A percentile compares a stretch with the other conserved stretches of the same genome.
Conservation (phyloP, 1,284 basidiomycete genomes). For the Sphagnurus paluster region DNA sequence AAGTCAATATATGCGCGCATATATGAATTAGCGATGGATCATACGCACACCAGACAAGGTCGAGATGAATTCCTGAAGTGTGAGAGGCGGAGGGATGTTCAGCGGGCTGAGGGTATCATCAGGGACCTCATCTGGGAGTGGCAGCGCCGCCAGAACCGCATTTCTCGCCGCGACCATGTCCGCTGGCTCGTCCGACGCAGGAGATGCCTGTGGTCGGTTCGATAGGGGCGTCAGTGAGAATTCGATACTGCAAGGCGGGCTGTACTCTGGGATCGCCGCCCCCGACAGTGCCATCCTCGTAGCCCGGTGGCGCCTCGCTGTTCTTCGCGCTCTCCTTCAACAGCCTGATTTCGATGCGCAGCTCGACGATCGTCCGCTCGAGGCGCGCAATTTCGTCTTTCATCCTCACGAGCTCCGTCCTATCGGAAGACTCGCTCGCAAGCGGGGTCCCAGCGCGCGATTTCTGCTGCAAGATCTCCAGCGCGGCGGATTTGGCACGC, state of each 20-base stretch:
- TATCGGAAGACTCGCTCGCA: conserved; percentile 18
- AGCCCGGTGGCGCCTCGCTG: conserved; percentile 21
- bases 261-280: conserved; percentile 6
- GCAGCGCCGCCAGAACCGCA: conserved; percentile 53
- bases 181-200: conserved; percentile 39
- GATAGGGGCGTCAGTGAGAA: no score
- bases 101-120: conserved; percentile 67
- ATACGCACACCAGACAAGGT: conserved; percentile 53
- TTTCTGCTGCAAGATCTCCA: conserved; percentile 45
- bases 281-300: conserved; percentile 21
- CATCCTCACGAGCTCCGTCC: conserved; percentile 25
- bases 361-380: conserved; percentile 37
- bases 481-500: conserved; percentile 54
- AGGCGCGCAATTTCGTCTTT: conserved; percentile 38
- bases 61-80: conserved; percentile 69
- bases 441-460: conserved; percentile 12
- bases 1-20: neutral
- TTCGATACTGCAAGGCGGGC: neutral
- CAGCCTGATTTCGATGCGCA: conserved; percentile 38
- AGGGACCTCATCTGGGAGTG: conserved; percentile 61
- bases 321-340: conserved; percentile 21
- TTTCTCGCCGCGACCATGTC: conserved; percentile 55
- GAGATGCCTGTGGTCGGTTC: conserved; percentile 4
- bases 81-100: conserved; percentile 57
- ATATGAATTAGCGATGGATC: neutral